Conservation (phyloP, 352 stramenopile genomes). For the Pythium diclinum region DNA sequence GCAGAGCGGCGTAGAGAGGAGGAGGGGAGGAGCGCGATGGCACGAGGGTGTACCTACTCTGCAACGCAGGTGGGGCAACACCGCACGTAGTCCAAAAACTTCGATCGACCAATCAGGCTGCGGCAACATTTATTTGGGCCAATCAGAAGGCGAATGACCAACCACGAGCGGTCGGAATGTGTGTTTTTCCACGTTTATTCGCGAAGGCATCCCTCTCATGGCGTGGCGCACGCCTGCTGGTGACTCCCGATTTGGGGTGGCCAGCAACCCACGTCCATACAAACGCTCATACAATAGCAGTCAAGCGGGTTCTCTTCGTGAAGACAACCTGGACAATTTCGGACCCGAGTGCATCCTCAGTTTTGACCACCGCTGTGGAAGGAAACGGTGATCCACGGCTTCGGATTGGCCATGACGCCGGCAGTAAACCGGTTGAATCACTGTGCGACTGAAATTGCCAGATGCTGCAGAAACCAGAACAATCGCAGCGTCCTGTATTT, state of each 20-base stretch:
- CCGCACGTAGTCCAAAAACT: conserved; percentile 17
- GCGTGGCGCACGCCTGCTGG: conserved; percentile 18
- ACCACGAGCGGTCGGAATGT: conserved; percentile 17
- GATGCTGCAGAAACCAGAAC: conserved; percentile 27
- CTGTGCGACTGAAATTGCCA: conserved; percentile 6
- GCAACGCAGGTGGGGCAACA: conserved; percentile 22
- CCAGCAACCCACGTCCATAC: conserved; percentile 16
- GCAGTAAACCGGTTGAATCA: neutral
- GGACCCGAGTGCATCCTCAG: conserved; percentile 12
- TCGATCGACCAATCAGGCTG: conserved; percentile 25
- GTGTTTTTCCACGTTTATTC: conserved; percentile 29
- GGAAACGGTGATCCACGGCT: conserved; percentile 13
- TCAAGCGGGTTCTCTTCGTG: conserved; percentile 3
- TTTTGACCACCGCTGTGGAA: conserved; percentile 15
- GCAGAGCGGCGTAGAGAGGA: conserved; percentile 14
- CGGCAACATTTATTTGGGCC: conserved; percentile 19
- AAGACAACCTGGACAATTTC: conserved; percentile 7
- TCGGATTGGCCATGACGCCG: neutral
- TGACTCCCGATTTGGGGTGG: conserved; percentile 9
- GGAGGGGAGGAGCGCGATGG: conserved; percentile 15
- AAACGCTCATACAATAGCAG: conserved; percentile 13
- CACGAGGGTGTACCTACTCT: conserved; percentile 25
- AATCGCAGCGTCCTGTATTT: conserved; percentile 4
- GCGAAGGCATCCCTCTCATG: conserved; percentile 9
- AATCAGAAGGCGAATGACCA: conserved; percentile 9